phyloP scores from a whole-genome alignment of 768 basidiomycete species.

The Glaciozyma antarctica region DNA sequence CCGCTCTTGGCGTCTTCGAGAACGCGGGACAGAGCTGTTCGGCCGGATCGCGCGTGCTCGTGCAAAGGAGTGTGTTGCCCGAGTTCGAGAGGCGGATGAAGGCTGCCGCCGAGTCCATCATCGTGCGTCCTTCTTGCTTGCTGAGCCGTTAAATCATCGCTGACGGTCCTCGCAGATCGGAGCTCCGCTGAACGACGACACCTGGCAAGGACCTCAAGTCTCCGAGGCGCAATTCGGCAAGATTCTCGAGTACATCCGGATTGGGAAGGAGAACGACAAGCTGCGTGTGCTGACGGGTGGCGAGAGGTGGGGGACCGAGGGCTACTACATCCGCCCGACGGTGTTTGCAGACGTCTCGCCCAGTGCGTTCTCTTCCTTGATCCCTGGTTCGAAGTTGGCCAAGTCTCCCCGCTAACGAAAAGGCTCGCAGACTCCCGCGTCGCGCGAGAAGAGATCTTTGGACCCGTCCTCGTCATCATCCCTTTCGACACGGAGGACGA shows the following conservation, averaged over 20 bases:
- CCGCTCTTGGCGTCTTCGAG: constrained; percentile 38
- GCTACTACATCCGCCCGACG: constrained; percentile 83
- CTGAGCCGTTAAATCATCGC: constrained; percentile 72
- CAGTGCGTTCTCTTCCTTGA: constrained; percentile 48
- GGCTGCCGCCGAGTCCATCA: constrained; percentile 57
- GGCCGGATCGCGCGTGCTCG: constrained; percentile 82
- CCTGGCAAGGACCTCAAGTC: constrained; percentile 71
- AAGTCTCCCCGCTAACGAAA: constrained; percentile 33
- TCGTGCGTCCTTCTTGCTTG: constrained; percentile 51
- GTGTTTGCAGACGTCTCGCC: constrained; percentile 83
- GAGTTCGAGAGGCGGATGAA: constrained; percentile 48
- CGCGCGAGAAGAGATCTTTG: constrained; percentile 65
- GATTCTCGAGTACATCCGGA: constrained; percentile 76
- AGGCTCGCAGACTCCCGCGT: neutral
- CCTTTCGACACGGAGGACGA: constrained; percentile 80
- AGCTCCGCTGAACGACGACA: constrained; percentile 49
- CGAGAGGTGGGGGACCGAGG: constrained; percentile 57
- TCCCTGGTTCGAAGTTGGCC: no score
- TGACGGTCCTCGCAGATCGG: constrained; percentile 37
- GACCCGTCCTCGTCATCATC: constrained; percentile 73
- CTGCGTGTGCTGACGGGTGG: constrained; percentile 73
- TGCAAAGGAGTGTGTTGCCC: constrained; percentile 74
- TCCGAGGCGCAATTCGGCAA: constrained; percentile 61
- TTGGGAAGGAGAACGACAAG: constrained; percentile 66
- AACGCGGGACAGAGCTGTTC: constrained; percentile 60